Conservation (phyloP, 1,284 basidiomycete genomes). For the Trametes polyzona region DNA sequence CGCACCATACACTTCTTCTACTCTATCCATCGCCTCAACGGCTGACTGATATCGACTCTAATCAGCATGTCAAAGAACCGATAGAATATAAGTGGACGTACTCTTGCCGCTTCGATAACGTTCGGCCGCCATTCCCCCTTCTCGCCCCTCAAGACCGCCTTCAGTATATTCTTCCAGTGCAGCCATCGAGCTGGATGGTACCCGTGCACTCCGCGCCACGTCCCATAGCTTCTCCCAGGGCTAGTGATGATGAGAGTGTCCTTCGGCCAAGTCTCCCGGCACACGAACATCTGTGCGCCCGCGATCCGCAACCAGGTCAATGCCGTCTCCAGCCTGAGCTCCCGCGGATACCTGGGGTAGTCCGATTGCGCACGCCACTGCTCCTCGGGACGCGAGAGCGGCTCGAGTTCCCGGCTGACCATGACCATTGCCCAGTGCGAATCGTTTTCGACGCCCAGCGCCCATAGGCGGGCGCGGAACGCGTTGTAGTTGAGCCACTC, state of each 20-base stretch:
- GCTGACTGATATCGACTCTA: neutral
- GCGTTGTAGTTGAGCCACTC: slow-evolving; percentile 18
- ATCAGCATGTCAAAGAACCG: neutral
- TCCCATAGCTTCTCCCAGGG: neutral
- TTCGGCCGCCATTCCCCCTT: neutral
- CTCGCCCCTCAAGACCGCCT: neutral
- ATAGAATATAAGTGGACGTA: neutral
- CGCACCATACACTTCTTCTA: neutral
- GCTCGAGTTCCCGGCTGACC: slow-evolving; percentile 16
- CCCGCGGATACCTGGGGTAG: neutral
- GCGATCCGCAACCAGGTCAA: neutral
- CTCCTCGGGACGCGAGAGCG: slow-evolving; percentile 6
- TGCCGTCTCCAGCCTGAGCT: neutral
- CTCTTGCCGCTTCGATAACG: slow-evolving; percentile 2
- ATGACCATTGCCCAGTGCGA: slow-evolving; percentile 11
- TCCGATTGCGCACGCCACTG: neutral
- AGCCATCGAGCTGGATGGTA: slow-evolving; percentile 8
- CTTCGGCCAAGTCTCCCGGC: neutral
- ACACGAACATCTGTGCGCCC: slow-evolving; percentile 4
- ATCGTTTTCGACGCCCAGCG: slow-evolving; percentile 13
- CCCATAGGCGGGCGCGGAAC: slow-evolving; percentile 19
- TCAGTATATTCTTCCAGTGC: slow-evolving; percentile 6
- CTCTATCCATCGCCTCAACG: neutral
- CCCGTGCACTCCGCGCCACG: slow-evolving; percentile 5
- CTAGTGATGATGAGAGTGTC: neutral